Evolutionary conservation across 2,329 filamentous ascomycete species (phyloP), one percentile per base, ranked within the genome.

Genomic region (Sporothrix brunneoviolacea): DNA sequence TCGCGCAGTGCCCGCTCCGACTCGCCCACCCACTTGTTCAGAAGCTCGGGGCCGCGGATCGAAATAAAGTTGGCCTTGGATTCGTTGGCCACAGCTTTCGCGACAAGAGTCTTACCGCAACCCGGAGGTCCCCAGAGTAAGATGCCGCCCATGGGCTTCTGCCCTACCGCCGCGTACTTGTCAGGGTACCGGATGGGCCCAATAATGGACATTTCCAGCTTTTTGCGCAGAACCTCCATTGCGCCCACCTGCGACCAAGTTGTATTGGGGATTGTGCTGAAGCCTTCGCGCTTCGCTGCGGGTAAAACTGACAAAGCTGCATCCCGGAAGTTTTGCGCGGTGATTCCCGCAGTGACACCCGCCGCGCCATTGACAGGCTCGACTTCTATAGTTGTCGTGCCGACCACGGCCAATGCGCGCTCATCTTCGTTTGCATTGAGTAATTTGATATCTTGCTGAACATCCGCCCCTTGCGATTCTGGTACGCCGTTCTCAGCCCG

Each of bases 21-120:
- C 68, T 98, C 93, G 58, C 93, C 93, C 9, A 98, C 91, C 64
- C 91, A 98, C 68, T 97, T 98, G 74, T 97, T 97, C 40, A 98
- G 78, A 9, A 98, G 75, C 65, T 98, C 93, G 0, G 93, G 93
- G 0, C 93, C 93, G 68, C 96, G 96, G 68, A 98, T 89, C 47
- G 89, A 90, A 68, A 98, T 98, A 72, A 98, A 98, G 68, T 95
- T 97, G 42, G 93, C 93, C 65, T 91, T 89, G 8, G 87, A 91
- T 65, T 95, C 90, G 65, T 95, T 95, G 50, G 93, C 93, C 4
- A 96, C 90, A 4, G 93, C 93, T 69, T 97, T 96, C 16, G 93
- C 93, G 2, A 98, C 82, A 2, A 98, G 78, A 0, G 93, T 98
- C 67, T 98, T 98, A 60, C 93, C 93, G 66, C 93, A 98, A 7